These are phyloP conservation scores for Millerago galiae DNA, from an alignment of 805 yeast genomes.

Conservation along the genomic window DNA sequence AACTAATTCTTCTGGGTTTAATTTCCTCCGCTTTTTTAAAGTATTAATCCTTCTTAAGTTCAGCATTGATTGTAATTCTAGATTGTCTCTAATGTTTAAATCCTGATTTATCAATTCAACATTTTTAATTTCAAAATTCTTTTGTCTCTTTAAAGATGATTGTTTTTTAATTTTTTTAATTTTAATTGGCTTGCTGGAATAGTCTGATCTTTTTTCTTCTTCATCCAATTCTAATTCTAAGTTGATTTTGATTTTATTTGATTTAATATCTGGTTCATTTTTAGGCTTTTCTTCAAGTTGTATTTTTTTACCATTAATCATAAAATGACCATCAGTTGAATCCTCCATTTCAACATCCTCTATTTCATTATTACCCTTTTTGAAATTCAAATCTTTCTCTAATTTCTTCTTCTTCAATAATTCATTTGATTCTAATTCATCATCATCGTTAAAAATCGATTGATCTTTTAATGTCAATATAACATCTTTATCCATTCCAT, in stretches of 20 bases:
- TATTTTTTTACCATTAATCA: conserved; percentile 8
- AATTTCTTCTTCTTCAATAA: conserved; percentile 13
- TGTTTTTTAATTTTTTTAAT: conserved; percentile 26
- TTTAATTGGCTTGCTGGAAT: conserved; percentile 25
- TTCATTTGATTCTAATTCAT: conserved; percentile 18
- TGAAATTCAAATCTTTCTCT: conserved; percentile 10
- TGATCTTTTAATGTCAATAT: conserved; percentile 21
- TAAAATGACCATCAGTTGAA: conserved; percentile 11
- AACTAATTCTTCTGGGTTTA: conserved; percentile 18
- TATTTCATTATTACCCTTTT: conserved; percentile 12
- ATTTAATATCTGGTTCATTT: not conserved
- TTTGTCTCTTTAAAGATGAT: conserved; percentile 6
- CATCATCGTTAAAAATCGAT: conserved; percentile 16
- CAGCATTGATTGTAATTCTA: conserved; percentile 21
- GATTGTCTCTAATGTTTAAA: conserved; percentile 15
- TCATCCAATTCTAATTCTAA: conserved; percentile 11
- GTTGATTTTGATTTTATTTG: conserved; percentile 8
- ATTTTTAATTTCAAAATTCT: conserved; percentile 16
- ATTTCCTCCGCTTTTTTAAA: conserved; percentile 13
- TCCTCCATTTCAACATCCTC: conserved; percentile 12
- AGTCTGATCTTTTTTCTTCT: conserved; percentile 15
- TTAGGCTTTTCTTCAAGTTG: not conserved
- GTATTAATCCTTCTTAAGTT: conserved; percentile 16
- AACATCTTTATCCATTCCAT: conserved; percentile 7
- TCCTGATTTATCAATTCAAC: conserved; percentile 25